Evolutionary conservation across 768 basidiomycete genomes (phyloP), one percentile per base, ranked within the genome.

Genomic region (Gloeophyllum trabeum): DNA sequence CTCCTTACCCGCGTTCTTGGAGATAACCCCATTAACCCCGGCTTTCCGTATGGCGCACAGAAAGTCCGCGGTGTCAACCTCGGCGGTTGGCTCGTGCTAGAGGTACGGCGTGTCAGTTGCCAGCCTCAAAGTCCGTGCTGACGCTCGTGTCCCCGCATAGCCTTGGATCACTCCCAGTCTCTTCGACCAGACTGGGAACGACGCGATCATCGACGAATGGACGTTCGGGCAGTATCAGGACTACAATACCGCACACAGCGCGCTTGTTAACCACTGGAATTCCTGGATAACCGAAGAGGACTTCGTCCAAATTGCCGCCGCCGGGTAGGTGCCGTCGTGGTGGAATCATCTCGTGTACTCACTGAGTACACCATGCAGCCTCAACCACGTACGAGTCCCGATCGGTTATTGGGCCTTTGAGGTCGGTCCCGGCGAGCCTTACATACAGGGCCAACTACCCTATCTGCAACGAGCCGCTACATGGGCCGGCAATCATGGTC

Each of bases 391-490:
- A 43, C 76, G 87, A 36, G 53, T 90, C 26, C 87, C 88, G 12
- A 85, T 93, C 35, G 91, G 89, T 10, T 94, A 86, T 58, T 93
- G 87, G 87, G 88, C 84, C 1, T 89, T 81, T 51, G 87, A 92
- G 44, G 76, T 89, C 25, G 70, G 73, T 18, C 66, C 68, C 10
- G 85, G 85, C 4, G 82, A 90, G 51, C 89, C 88, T 5, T 89
- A 71, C 56, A 75, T 86, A 44, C 72, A 76, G 59, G 86, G 86
- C 10, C 86, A 88, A 56, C 62, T 83, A 24, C 69, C 76, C 16
- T 88, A 81, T 60, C 62, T 89, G 18, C 48, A 65, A 46, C 70
- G 76, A 30, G 85, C 84, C 5, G 69, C 84, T 35, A 55, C 55
- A 19, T 90, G 87, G 78, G 90, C 91, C 1, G 60, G 61, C 35